Base-by-base conservation (phyloP, 1,284 basidiomycete genomes). In the Rhodotorula mucilaginosa region DNA sequence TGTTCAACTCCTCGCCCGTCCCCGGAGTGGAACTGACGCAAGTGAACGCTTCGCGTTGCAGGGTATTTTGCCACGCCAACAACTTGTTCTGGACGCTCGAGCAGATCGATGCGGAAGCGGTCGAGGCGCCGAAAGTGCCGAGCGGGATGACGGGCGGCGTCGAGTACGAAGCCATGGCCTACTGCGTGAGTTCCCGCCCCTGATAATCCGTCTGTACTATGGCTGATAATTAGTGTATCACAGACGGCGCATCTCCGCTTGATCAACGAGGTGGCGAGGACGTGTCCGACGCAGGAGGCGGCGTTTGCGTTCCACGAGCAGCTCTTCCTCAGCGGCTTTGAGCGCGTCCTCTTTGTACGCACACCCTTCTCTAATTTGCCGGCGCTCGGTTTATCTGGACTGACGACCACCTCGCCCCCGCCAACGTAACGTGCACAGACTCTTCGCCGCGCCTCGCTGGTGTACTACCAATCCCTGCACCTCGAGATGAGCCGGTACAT, bases 91-190 rank as follows among this genome's bases (percentile, higher is more conserved):
- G 94, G 94, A 84, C 88, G 23, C 83, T 95, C 39, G 82, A 85
- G 8, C 89, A 93, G 76, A 88, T 92, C 0, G 90, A 97, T 78
- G 89, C 92, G 79, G 86, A 84, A 2, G 87, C 87, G 67, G 92
- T 95, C 6, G 92, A 94, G 81, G 90, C 89, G 77, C 97, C 96
- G 5, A 87, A 92, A 51, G 96, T 97, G 5, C 96, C 97, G 0
- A 93, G 93, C 12, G 96, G 96, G 12, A 97, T 98, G 88, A 98
- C 97, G 0, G 97, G 96, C 13, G 96, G 97, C 16, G 97, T 99
- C 16, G 96, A 98, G 80, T 95, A 90, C 80, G 96, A 99, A 81
- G 96, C 96, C 0, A 97, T 98, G 89, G 87, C 86, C 21, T 98
- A 98, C 81, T 88, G 96, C 77, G 93, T 95, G 79, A 77, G 90